Evolutionary conservation across 441 rosid genomes (phyloP).

Genomic region (Jatropha multifida): DNA sequence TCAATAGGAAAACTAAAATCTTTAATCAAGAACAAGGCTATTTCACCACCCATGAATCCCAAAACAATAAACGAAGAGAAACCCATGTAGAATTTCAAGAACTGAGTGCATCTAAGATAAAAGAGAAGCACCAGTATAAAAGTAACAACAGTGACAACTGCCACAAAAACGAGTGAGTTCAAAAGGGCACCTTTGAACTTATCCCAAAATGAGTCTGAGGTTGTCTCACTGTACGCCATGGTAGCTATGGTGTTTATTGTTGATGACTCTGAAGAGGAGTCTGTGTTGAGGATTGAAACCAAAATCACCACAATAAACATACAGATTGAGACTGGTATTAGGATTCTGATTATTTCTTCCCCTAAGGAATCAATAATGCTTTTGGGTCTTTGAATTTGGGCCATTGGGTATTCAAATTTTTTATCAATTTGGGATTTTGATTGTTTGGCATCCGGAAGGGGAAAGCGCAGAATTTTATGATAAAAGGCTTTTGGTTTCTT

Average conservation of each 20-base stretch:
- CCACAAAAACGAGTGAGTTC: constrained; percentile 79
- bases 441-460: not conserved
- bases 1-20: constrained; percentile 63
- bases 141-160: constrained; percentile 65
- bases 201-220: constrained; percentile 81
- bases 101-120: constrained; percentile 74
- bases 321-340: constrained; percentile 84
- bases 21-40: constrained; percentile 49
- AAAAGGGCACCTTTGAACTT: constrained; percentile 75
- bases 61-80: constrained; percentile 83
- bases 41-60: constrained; percentile 79
- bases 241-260: constrained; percentile 61
- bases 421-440: constrained; percentile 27
- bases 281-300: constrained; percentile 56
- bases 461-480: not conserved
- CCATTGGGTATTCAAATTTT: constrained; percentile 39
- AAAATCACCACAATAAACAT: constrained; percentile 81
- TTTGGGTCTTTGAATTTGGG: constrained; percentile 55
- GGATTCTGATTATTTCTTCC: constrained; percentile 80
- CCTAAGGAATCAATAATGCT: constrained; percentile 63
- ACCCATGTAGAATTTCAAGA: constrained; percentile 79
- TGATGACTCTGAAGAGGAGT: constrained; percentile 44
- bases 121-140: constrained; percentile 81
- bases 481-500: not conserved
- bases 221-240: constrained; percentile 69